Evolutionary conservation across 768 basidiomycete genomes (phyloP).

Genomic region (Udeniomyces megalosporus): DNA sequence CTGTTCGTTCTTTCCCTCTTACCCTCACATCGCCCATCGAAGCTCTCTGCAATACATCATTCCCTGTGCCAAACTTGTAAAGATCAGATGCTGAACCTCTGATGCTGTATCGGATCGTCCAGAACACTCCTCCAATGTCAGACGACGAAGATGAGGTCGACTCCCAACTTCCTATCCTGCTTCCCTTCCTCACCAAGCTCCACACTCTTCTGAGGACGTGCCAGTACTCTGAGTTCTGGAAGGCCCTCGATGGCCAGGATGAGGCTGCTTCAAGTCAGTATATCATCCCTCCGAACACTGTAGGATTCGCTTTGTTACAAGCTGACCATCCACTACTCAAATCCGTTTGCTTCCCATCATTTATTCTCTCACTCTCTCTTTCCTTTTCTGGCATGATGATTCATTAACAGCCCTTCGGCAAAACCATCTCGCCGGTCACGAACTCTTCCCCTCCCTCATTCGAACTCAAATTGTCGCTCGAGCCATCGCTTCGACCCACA

Average conservation of each 20-base stretch:
- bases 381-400: background rate
- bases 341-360: background rate
- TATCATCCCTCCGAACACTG: too few relatives aligned
- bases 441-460: slow-evolving; percentile 21
- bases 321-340: background rate
- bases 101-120: background rate
- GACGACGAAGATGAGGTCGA: slow-evolving; percentile 28
- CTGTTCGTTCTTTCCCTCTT: background rate
- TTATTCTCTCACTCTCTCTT: background rate
- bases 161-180: slow-evolving; percentile 19
- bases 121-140: slow-evolving; percentile 12
- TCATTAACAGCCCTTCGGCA: slow-evolving; percentile 20
- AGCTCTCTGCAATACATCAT: background rate
- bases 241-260: slow-evolving; percentile 20
- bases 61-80: too few relatives aligned
- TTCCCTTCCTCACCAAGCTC: slow-evolving; percentile 23
- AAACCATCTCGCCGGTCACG: slow-evolving; percentile 25
- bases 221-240: slow-evolving; percentile 28
- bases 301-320: too few relatives aligned
- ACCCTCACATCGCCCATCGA: background rate
- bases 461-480: slow-evolving; percentile 23
- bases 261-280: slow-evolving; percentile 24
- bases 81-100: too few relatives aligned
- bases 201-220: slow-evolving; percentile 24
- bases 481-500: slow-evolving; percentile 28